Evolutionary conservation across 208 protist species (phyloP).

Genomic region (Leptomonas pyrrhocoris): DNA sequence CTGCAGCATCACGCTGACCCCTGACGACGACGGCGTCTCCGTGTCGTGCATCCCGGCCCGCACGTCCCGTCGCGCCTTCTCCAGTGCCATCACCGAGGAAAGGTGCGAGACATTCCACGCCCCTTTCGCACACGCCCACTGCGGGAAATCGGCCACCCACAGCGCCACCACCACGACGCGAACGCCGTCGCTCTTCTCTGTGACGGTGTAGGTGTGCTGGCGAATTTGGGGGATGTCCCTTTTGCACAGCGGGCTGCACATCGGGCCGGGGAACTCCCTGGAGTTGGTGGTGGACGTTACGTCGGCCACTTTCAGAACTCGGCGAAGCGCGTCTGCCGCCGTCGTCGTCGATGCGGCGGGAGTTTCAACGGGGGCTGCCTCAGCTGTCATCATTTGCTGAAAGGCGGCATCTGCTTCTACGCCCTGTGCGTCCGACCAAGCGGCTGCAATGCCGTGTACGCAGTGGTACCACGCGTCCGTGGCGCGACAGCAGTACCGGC

Average conservation of each 20-base stretch:
- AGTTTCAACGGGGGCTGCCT: background rate
- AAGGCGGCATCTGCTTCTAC: constrained; percentile 1
- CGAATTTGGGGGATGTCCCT: constrained; percentile 36
- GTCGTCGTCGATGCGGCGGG: too few relatives aligned
- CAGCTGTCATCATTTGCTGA: background rate
- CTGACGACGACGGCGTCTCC: background rate
- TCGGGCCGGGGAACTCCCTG: constrained; percentile 65
- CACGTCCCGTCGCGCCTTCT: constrained; percentile 13
- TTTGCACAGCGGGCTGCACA: constrained; percentile 76
- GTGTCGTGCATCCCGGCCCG: too few relatives aligned
- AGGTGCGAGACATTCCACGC: constrained; percentile 10
- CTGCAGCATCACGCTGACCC: background rate
- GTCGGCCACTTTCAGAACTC: constrained; percentile 9
- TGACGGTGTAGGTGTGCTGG: constrained; percentile 54
- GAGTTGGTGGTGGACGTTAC: constrained; percentile 23
- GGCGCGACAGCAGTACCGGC: constrained; percentile 27
- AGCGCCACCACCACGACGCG: constrained; percentile 59
- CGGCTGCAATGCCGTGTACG: constrained; percentile 13
- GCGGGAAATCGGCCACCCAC: constrained; percentile 37
- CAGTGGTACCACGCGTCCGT: constrained; percentile 24
- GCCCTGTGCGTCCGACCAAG: constrained; percentile 1
- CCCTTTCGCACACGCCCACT: constrained; percentile 33
- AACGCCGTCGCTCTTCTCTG: constrained; percentile 84
- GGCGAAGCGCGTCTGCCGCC: constrained; percentile 19
- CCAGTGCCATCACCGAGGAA: constrained; percentile 13